Evolutionary conservation across 1,284 basidiomycete genomes (phyloP), one percentile per base, ranked within the genome.

Genomic region (Boletus holoroseus): DNA sequence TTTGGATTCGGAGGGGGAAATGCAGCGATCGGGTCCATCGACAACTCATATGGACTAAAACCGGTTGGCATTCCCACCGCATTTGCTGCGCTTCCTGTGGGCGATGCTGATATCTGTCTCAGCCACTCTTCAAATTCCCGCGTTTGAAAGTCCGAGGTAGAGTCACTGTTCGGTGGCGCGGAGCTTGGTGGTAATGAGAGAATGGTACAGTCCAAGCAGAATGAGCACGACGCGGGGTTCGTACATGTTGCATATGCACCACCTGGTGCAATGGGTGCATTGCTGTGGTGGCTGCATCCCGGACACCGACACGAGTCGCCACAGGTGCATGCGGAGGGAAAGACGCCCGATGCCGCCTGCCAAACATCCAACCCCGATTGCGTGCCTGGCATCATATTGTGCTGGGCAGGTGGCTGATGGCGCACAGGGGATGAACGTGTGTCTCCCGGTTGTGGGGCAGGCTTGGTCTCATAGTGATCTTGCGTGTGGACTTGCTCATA

Each of bases 191-290:
- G 72, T 28, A 81, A 66, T 0, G 76, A 70, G 31, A 78, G 67
- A 44, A 80, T 75, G 44, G 77, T 75, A 61, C 81, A 85, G 51
- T 82, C 79, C 3, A 85, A 65, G 53, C 83, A 86, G 20, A 76
- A 72, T 2, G 68, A 66, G 53, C 84, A 85, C 0, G 67, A 62
- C 24, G 61, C 63, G 0, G 81, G 77, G 51, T 77, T 76, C 1
- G 60, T 55, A 55, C 79, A 78, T 0, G 68, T 56, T 0, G 68
- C 70, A 38, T 67, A 63, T 15, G 63, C 61, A 26, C 59, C 60
- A 26, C 69, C 61, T 28, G 70, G 64, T 5, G 65, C 55, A 5
- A 66, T 55, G 30, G 58, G 60, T 6, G 68, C 56, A 9, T 60
- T 72, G n/a, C 64, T 71, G 50, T 82, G 81, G 27, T 77, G 68